A percentile compares a stretch with the other conserved stretches of the same genome.
phyloP scores from a whole-genome alignment of 768 basidiomycete species.

The Suillus cothurnatus region DNA sequence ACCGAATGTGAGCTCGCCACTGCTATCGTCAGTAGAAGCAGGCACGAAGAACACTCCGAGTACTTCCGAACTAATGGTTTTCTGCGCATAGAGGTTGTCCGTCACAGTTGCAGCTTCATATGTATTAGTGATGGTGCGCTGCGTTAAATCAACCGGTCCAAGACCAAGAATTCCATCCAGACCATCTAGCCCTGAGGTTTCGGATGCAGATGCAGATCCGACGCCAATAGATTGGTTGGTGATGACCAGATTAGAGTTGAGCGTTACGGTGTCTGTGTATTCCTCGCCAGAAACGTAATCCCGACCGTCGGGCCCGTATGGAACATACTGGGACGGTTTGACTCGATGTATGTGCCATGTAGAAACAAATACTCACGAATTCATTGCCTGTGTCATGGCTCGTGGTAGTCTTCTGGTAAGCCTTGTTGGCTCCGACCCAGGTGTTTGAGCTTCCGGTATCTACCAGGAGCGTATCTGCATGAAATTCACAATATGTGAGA shows the following conservation, averaged over 20 bases:
- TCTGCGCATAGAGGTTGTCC: conserved; percentile 36
- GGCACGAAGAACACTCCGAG: conserved; percentile 37
- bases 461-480: conserved; percentile 18
- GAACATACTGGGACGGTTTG: neutral
- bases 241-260: conserved; percentile 20
- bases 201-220: no score
- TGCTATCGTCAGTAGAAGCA: conserved; percentile 18
- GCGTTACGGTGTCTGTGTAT: conserved; percentile 19
- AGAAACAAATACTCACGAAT: neutral
- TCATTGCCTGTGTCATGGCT: conserved; percentile 38
- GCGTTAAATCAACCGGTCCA: conserved; percentile 1
- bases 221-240: conserved; percentile 36
- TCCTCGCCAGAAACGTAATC: conserved; percentile 18
- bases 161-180: conserved; percentile 36
- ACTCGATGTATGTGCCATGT: neutral
- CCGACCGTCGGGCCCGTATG: no score
- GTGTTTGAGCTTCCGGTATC: conserved; percentile 44
- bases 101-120: conserved; percentile 23
- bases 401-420: conserved; percentile 44
- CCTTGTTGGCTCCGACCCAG: conserved; percentile 53
- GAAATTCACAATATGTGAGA: neutral
- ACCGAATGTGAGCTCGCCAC: conserved; percentile 42
- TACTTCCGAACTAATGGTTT: conserved; percentile 25
- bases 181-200: conserved; percentile 20
- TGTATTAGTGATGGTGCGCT: neutral